Conservation (phyloP, 2,329 filamentous ascomycete species). For the Apiospora phragmitis region DNA sequence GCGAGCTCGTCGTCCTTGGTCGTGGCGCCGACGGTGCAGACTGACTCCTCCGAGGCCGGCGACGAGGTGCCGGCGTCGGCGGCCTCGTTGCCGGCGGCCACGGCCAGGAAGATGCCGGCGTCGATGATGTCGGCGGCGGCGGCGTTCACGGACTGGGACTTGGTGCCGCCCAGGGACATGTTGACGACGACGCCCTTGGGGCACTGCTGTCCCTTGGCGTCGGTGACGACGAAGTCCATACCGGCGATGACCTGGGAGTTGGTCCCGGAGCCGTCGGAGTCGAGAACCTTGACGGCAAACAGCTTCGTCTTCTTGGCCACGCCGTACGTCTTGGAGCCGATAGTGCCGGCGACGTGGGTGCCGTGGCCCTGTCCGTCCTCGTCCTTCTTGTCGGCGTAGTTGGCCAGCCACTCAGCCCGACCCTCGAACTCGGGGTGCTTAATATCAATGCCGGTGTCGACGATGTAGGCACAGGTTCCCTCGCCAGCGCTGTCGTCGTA, state of each 20-base stretch:
- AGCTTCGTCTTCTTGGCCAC: constrained; percentile 44
- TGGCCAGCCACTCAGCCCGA: constrained; percentile 37
- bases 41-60: constrained; percentile 48
- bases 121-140: constrained; percentile 48
- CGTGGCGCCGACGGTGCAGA: constrained; percentile 54
- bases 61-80: constrained; percentile 45
- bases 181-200: constrained; percentile 50
- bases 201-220: constrained; percentile 36
- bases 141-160: constrained; percentile 48
- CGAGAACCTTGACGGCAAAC: constrained; percentile 48
- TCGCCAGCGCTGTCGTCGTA: constrained; percentile 43
- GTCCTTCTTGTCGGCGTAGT: constrained; percentile 35
- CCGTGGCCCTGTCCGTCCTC: constrained; percentile 43
- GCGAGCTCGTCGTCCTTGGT: constrained; percentile 25
- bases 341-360: constrained; percentile 47
- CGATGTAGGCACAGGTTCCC: constrained; percentile 50
- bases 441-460: constrained; percentile 55
- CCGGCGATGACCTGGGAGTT: constrained; percentile 43
- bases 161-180: constrained; percentile 57
- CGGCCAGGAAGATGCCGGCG: constrained; percentile 52
- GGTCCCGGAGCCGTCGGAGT: constrained; percentile 38
- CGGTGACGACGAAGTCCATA: constrained; percentile 42
- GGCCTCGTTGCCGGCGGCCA: constrained; percentile 56
- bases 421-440: constrained; percentile 46
- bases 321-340: constrained; percentile 44